Evolutionary conservation across 2,329 filamentous ascomycete species (phyloP).

Genomic region (Ambrosiella cleistominuta): DNA sequence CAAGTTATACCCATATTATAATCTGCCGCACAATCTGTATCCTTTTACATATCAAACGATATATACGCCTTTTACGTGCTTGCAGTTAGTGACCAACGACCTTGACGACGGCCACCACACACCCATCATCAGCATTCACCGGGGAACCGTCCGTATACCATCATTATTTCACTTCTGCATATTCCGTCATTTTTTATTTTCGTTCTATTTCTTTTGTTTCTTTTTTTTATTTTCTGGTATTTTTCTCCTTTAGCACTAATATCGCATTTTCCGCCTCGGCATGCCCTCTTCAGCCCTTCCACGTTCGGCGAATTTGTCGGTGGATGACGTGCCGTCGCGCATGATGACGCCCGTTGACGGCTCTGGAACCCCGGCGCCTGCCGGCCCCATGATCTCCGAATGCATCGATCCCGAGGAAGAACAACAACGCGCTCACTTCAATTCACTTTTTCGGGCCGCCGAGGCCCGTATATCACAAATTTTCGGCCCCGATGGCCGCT

Average conservation of each 20-base stretch:
- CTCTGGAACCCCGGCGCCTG: constrained; percentile 16
- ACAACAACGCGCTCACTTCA: constrained; percentile 54
- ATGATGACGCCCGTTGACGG: constrained; percentile 35
- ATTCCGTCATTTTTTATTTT: neutral
- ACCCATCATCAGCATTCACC: neutral
- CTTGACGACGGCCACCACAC: neutral
- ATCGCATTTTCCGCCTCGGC: neutral
- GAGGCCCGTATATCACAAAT: constrained; percentile 61
- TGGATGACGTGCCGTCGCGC: constrained; percentile 39
- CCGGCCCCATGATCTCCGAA: constrained; percentile 6
- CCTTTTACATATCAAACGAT: neutral
- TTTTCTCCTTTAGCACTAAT: constrained; percentile 1
- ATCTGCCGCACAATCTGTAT: neutral
- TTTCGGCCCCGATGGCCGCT: constrained; percentile 43
- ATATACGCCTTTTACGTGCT: neutral
- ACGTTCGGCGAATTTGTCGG: constrained; percentile 7
- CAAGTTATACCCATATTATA: too few species aligned
- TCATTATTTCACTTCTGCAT: neutral
- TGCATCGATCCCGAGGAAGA: constrained; percentile 36
- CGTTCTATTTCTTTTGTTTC: neutral
- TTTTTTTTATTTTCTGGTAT: neutral
- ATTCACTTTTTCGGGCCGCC: constrained; percentile 56
- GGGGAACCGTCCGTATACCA: neutral
- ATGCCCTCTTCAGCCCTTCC: constrained; percentile 5
- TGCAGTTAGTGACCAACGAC: neutral